phyloP scores from a whole-genome alignment of 129 eudicot species.

The Deinandra increscens region DNA sequence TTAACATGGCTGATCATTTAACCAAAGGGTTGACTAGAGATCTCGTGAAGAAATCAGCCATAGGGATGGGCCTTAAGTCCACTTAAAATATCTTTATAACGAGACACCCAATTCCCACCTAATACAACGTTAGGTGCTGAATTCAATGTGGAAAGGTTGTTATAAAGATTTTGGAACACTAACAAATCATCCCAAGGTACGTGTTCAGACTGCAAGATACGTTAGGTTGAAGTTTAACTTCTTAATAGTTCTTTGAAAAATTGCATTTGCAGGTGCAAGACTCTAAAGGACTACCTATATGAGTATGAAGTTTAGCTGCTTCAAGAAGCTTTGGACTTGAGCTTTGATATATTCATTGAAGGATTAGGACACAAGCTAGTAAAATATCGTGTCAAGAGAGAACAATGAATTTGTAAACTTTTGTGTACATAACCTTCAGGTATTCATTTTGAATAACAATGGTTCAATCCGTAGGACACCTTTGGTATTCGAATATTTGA shows the following conservation, averaged over 20 bases:
- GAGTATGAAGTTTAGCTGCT: no score
- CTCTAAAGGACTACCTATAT: no score
- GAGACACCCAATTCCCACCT: conserved; percentile 3
- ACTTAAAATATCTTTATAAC: neutral
- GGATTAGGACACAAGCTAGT: conserved; percentile 1
- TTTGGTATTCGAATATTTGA: neutral
- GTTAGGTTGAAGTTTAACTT: neutral
- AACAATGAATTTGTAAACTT: neutral
- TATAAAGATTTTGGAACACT: neutral
- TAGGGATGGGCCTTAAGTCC: neutral
- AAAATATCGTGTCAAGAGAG: neutral
- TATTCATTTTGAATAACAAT: neutral
- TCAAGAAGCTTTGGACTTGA: neutral
- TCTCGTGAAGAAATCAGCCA: neutral
- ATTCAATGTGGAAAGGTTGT: conserved; percentile 1
- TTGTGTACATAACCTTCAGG: neutral
- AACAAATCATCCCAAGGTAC: neutral
- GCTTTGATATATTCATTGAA: neutral
- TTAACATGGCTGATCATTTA: no score
- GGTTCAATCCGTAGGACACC: neutral
- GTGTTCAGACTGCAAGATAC: conserved; percentile 7
- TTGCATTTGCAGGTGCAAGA: no score
- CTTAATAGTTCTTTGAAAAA: neutral
- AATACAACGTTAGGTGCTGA: neutral
- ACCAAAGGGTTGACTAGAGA: no score